phyloP scores from a whole-genome alignment of 2,329 filamentous ascomycete genomes.

The Penicillium sp. region DNA sequence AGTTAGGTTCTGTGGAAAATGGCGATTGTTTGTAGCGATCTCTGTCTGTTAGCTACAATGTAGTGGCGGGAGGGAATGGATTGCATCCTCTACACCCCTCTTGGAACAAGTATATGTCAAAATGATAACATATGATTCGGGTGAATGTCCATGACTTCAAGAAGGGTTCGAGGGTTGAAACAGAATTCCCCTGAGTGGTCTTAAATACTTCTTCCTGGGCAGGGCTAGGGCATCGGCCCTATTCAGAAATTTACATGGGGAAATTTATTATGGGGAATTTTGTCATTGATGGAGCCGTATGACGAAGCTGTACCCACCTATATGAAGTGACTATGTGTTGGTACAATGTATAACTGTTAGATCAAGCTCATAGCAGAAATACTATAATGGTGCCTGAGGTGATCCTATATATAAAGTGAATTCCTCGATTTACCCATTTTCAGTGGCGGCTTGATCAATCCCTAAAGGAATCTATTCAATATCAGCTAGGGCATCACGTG shows the following conservation, averaged over 20 bases:
- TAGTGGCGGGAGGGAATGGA: not conserved
- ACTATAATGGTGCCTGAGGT: too few species aligned
- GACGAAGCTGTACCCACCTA: constrained; percentile 1
- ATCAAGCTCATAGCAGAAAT: not conserved
- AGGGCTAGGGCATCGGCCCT: constrained; percentile 19
- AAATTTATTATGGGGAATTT: constrained; percentile 13
- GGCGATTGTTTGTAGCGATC: not conserved
- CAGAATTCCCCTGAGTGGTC: not conserved
- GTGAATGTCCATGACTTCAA: not conserved
- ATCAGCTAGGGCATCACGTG: not conserved
- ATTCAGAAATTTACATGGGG: constrained; percentile 7
- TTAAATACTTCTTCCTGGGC: constrained; percentile 13
- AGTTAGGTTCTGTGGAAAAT: not conserved
- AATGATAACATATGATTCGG: not conserved
- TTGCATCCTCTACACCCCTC: not conserved
- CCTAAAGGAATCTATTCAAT: not conserved
- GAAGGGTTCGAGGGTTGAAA: not conserved
- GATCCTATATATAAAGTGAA: not conserved
- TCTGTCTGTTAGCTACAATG: not conserved
- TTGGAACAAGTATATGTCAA: not conserved
- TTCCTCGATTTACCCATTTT: not conserved
- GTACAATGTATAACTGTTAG: not conserved
- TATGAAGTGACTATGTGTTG: too few species aligned
- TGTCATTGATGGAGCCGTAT: constrained; percentile 17
- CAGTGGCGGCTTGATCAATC: not conserved